phyloP scores from a whole-genome alignment of 139 green algal genomes.

The Chlamydomonas urium region DNA sequence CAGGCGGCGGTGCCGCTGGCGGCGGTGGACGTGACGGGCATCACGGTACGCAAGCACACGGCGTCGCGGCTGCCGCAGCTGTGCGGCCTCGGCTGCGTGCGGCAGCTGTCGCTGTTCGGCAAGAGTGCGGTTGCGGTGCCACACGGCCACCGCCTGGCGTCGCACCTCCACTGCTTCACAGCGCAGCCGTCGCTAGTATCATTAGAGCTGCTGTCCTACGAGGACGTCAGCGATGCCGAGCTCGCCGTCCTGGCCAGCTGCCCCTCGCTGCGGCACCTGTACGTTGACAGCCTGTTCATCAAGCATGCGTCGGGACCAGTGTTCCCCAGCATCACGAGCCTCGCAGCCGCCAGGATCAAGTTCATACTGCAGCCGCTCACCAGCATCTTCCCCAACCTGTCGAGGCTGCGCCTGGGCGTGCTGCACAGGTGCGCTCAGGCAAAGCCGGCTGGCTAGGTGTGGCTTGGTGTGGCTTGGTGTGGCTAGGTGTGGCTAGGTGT shows the following conservation, averaged over 20 bases:
- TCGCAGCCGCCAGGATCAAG: conserved; percentile 25
- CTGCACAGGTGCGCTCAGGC: conserved; percentile 28
- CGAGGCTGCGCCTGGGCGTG: conserved; percentile 15
- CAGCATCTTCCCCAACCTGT: conserved; percentile 9
- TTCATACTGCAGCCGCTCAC: conserved; percentile 27
- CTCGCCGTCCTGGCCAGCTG: conserved; percentile 10
- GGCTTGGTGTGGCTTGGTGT: not conserved
- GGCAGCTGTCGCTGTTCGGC: conserved; percentile 16
- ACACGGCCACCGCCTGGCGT: conserved; percentile 18
- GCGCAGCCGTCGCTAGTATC: not conserved
- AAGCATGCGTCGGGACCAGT: conserved; percentile 18
- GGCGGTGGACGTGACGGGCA: conserved; percentile 10
- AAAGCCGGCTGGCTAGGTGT: too few relatives aligned
- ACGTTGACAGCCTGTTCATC: conserved; percentile 26
- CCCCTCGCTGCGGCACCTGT: conserved; percentile 17
- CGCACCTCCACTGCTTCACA: not conserved
- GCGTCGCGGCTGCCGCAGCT: conserved; percentile 19
- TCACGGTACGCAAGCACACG: conserved; percentile 19
- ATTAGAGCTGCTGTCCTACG: conserved; percentile 19
- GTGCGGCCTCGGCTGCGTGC: conserved; percentile 13
- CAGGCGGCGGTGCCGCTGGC: not conserved
- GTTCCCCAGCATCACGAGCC: conserved; percentile 19
- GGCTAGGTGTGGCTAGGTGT: not conserved
- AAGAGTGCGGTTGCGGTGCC: conserved; percentile 20
- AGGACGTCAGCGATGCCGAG: conserved; percentile 25